Base-by-base conservation (phyloP, 495 filamentous ascomycete genomes). In the Neurospora sp. region DNA sequence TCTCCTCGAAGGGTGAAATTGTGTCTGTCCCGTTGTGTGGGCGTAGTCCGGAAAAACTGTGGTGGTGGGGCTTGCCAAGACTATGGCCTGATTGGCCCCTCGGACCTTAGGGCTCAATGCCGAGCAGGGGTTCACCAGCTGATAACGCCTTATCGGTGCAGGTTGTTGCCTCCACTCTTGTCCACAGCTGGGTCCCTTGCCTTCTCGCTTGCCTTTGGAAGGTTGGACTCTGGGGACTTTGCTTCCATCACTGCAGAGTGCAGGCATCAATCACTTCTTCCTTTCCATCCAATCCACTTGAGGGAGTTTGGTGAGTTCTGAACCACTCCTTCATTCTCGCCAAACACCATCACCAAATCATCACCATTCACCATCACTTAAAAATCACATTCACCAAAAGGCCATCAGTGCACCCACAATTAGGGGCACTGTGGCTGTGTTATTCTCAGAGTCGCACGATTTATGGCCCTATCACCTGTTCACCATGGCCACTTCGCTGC, bases 11-110 rank as follows among this genome's bases (percentile, higher is more conserved):
- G 72, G 71, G 77, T 74, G 76, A 80, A 81, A 81, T 81, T 81
- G 78, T 78, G 76, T 76, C 76, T 79, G 54, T 66, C 54, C 77
- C 70, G 78, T 80, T 80, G 78, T 80, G 79, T 79, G 79, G 79
- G 79, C 76, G 75, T 75, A 77, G 75, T 70, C 76, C 77, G 76
- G 80, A 79, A 78, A 80, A 79, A 79, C 80, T 77, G 70, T 38
- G 71, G 20, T n/a, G 74, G 79, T 80, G 80, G 80, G 80, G 78
- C 78, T 23, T 12, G 0, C 3, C 2, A 9, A 49, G 27, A 40
- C 12, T 37, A 14, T n/a, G 3, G 20, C 18, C 8, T 78, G 69
- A 81, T 81, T 81, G 76, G 79, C 69, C 69, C 16, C 35, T 78
- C 77, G 77, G 78, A 70, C 37, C 77, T 81, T 81, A 81, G 79